These are phyloP conservation scores for Camellia oleifera DNA, from an alignment of 179 eudicot species.

Conservation along the genomic window DNA sequence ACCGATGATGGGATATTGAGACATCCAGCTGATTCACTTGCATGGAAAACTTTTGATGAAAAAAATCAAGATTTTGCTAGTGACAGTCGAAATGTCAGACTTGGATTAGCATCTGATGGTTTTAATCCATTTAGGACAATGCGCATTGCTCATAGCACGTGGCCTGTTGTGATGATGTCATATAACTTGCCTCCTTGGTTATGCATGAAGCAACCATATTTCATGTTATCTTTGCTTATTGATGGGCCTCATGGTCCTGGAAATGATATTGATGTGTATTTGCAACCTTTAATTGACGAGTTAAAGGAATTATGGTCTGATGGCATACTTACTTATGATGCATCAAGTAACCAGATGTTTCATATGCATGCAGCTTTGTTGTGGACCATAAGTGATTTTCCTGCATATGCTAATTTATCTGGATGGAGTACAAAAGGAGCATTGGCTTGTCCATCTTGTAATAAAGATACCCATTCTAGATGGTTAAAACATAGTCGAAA, in stretches of 20 bases:
- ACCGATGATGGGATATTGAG: background rate
- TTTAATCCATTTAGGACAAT: background rate
- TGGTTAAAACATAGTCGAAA: no score
- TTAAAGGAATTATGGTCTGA: background rate
- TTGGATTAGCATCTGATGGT: background rate
- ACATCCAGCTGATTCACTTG: background rate
- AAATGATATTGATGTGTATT: constrained; percentile 6
- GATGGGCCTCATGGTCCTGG: background rate
- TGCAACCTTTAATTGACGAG: background rate
- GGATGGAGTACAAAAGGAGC: no score
- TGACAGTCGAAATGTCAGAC: background rate
- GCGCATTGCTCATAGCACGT: background rate
- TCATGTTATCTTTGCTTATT: background rate
- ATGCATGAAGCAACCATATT: background rate
- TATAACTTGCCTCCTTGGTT: background rate
- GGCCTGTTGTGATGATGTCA: background rate
- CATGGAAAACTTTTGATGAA: background rate
- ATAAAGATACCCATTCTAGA: no score
- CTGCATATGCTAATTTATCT: no score
- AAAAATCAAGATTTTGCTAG: background rate
- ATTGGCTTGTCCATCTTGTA: no score
- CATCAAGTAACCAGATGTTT: no score
- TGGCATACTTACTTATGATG: no score
- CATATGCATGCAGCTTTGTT: no score
- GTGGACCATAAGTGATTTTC: no score